Evolutionary conservation across 192 early-diverging fungal genomes (phyloP).

Genomic region (Umbelopsis sp.): DNA sequence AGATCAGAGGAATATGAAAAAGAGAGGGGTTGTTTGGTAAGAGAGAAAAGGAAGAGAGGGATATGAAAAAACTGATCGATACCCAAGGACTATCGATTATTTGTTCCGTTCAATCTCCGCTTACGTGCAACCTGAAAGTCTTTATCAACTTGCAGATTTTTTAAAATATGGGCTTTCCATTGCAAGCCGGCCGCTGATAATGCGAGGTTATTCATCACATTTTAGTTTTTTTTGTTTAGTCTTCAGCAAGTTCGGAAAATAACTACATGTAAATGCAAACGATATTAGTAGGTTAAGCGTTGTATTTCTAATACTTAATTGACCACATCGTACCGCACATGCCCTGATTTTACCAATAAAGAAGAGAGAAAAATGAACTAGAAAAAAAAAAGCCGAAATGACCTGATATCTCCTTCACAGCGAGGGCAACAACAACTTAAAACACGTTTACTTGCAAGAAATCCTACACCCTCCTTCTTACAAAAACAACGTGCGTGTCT

Average conservation of each 20-base stretch:
- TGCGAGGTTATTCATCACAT: not conserved
- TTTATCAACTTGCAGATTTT: not conserved
- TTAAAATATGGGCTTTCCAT: not conserved
- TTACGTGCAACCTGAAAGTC: not conserved
- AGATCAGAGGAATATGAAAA: not conserved
- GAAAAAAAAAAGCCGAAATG: no score
- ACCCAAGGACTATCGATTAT: constrained; percentile 1
- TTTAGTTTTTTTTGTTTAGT: not conserved
- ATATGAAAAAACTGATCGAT: constrained; percentile 15
- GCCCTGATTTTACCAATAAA: no score
- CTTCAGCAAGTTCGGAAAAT: not conserved
- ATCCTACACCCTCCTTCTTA: no score
- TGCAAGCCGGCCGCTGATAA: not conserved
- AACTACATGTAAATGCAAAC: no score
- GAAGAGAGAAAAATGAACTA: no score
- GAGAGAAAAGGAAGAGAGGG: not conserved
- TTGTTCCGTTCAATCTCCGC: constrained; percentile 7
- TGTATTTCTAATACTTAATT: no score
- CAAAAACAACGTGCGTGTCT: no score
- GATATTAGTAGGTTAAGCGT: no score
- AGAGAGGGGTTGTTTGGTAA: not conserved
- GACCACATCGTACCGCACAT: no score
- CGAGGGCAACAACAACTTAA: no score
- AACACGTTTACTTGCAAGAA: no score
- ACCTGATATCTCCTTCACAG: no score